These are phyloP conservation scores for Euphorbia schlechtendalii DNA, from an alignment of 441 rosid genomes.

Conservation along the genomic window DNA sequence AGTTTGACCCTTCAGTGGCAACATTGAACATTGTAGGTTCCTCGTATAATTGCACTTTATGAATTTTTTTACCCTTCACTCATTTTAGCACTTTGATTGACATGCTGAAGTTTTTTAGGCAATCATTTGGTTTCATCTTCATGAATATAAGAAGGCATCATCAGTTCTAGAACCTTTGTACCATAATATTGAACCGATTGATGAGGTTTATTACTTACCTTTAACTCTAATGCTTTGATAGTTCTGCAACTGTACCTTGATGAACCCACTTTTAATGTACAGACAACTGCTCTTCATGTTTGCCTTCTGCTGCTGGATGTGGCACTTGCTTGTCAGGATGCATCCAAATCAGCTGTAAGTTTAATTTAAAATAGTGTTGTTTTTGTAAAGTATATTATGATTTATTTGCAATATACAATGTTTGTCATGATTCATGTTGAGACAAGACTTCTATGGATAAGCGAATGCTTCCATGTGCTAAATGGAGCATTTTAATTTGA, in stretches of 20 bases:
- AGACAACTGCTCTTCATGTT: conserved; percentile 82
- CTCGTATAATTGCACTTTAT: conserved; percentile 9
- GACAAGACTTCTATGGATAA: conserved; percentile 2
- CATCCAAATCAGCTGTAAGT: conserved; percentile 78
- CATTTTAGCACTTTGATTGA: conserved; percentile 14
- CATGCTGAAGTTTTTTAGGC: conserved; percentile 48
- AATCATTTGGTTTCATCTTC: conserved; percentile 86
- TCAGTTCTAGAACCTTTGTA: conserved; percentile 77
- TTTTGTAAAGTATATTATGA: background rate
- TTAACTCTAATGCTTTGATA: conserved; percentile 5
- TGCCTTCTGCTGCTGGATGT: conserved; percentile 83
- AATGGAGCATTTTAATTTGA: background rate
- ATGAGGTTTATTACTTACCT: conserved; percentile 62
- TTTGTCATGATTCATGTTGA: too few species aligned
- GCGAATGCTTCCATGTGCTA: conserved; percentile 8
- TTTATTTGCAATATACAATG: conserved; percentile 6
- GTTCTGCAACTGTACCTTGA: conserved; percentile 17
- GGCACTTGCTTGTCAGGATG: conserved; percentile 75
- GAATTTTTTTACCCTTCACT: conserved; percentile 7
- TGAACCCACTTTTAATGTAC: conserved; percentile 31
- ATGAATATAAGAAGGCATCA: conserved; percentile 72
- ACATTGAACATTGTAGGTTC: conserved; percentile 64
- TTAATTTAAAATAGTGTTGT: background rate
- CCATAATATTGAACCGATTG: conserved; percentile 69
- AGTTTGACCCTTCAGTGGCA: conserved; percentile 69